phyloP scores from a whole-genome alignment of 495 filamentous ascomycete species.

The Hyaloscypha variabilis region DNA sequence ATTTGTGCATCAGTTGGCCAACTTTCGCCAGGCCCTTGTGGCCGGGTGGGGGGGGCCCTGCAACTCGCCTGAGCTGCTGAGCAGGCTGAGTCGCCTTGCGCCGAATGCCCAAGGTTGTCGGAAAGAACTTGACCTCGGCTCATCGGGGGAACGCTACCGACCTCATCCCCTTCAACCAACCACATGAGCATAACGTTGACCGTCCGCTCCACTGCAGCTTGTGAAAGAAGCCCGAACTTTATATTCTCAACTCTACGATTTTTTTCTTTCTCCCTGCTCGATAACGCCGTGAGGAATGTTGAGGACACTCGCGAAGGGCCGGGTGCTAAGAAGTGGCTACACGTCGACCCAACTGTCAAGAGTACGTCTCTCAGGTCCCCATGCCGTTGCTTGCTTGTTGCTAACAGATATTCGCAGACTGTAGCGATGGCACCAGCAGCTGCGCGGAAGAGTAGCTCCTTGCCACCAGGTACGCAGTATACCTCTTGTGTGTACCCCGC shows the following conservation, averaged over 20 bases:
- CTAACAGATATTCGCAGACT: conserved; percentile 19
- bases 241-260: conserved; percentile 11
- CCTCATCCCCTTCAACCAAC: conserved; percentile 15
- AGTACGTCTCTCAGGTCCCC: conserved; percentile 28
- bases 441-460: conserved; percentile 58
- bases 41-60: not conserved
- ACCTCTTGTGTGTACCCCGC: conserved; percentile 24
- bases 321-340: conserved; percentile 41
- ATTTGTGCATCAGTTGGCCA: conserved; percentile 22
- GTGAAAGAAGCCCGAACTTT: conserved; percentile 19
- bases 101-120: too few species aligned
- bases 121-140: conserved; percentile 11
- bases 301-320: conserved; percentile 45
- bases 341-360: conserved; percentile 33
- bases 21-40: not conserved
- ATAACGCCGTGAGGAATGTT: conserved; percentile 43
- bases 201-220: conserved; percentile 6
- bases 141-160: conserved; percentile 6
- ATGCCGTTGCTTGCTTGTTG: conserved; percentile 1
- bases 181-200: conserved; percentile 17
- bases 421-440: conserved; percentile 38
- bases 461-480: conserved; percentile 46
- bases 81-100: too few species aligned
- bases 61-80: too few species aligned
- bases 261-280: conserved; percentile 27